phyloP scores from a whole-genome alignment of 306 rosid genomes.

The Mimosa bimucronata region DNA sequence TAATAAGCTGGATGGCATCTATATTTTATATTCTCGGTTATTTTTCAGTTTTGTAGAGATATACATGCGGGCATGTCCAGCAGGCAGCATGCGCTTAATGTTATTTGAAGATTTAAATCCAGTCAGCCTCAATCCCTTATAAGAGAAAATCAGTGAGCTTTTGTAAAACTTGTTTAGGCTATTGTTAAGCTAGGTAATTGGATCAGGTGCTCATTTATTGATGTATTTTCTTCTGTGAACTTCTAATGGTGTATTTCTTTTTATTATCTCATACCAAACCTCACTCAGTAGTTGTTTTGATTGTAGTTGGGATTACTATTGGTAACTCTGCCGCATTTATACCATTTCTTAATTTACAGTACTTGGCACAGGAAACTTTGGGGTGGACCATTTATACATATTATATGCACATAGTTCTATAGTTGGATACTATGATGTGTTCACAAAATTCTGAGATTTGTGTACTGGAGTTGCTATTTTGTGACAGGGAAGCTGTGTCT shows the following conservation, averaged over 20 bases:
- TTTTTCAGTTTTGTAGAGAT: constrained; percentile 12
- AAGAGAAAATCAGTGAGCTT: constrained; percentile 26
- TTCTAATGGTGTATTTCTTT: constrained; percentile 14
- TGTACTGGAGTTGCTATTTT: background rate
- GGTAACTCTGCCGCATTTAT: background rate
- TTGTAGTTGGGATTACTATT: background rate
- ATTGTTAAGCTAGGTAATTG: background rate
- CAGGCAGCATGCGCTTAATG: constrained; percentile 27
- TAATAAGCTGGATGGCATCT: background rate
- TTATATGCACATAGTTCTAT: background rate
- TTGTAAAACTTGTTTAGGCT: background rate
- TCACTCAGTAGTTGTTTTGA: background rate
- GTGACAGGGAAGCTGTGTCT: background rate
- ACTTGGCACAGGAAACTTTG: background rate
- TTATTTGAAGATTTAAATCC: constrained; percentile 32
- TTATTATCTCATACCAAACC: background rate
- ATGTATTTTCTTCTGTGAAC: background rate
- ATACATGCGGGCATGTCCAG: constrained; percentile 32
- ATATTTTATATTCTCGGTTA: constrained; percentile 6
- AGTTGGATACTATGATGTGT: background rate
- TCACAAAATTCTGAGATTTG: background rate
- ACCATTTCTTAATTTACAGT: background rate
- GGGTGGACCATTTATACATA: background rate
- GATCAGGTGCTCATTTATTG: constrained; percentile 15
- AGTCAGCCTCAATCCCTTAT: constrained; percentile 20